Evolutionary conservation across 2,329 filamentous ascomycete genomes (phyloP), one percentile per base, ranked within the genome.

Genomic region (Cryphonectria radicalis): DNA sequence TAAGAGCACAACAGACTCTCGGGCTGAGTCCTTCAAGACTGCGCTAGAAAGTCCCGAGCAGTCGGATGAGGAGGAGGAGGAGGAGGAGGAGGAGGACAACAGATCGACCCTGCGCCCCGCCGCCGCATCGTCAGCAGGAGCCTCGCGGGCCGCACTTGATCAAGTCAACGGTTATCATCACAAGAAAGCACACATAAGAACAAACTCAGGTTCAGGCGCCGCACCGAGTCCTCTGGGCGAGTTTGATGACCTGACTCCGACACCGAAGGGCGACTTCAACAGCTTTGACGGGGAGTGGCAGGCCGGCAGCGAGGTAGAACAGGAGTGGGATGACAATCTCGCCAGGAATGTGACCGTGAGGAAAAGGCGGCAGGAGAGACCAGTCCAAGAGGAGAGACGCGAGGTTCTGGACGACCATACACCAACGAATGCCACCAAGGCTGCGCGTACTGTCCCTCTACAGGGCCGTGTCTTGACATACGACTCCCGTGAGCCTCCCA

Each of bases 1-100:
- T 43, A 87, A 87, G 73, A 80, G 84, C 13, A 90, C 85, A 8
- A 85, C 84, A 1, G 90, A 89, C 67, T 90, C 88, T n/a, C 86
- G 86, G 55, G 86, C 90, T 32, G 90, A 91, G 68, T 94, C 92
- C 0, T 94, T 93, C 77, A 90, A 83, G 74, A 94, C 92, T 2
- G 92, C 92, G 5, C 85, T 84, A 55, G 92, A 94, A 79, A 87
- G 88, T 62, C 86, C 87, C 0, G 85, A 85, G 25, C 88, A 88
- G 1, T 91, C 91, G 28, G 89, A 89, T 42, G 90, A 92, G 68
- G 86, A 87, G 72, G 83, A 87, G 72, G 83, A 85, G n/a, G 90
- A 92, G 68, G 86, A 87, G 72, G 90, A 92, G 68, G 86, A 87
- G 72, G 83, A 87, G 72, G 83, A 85, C 70, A 79, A 78, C 57